Conservation (phyloP, 768 basidiomycete species). For the Harrya chromipes region DNA sequence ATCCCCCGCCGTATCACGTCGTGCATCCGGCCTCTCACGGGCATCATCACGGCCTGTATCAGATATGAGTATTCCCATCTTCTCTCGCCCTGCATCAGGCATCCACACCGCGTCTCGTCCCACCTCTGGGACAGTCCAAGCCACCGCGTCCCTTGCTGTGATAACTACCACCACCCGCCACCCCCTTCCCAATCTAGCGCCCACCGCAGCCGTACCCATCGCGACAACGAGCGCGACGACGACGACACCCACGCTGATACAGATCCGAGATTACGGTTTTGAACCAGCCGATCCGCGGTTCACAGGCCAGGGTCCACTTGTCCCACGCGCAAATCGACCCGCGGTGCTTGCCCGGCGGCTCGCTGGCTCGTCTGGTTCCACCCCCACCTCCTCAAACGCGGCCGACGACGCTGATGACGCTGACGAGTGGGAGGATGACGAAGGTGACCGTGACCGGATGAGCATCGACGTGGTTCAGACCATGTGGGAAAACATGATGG, state of each 20-base stretch:
- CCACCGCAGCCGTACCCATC: neutral
- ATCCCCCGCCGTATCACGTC: constrained; percentile 51
- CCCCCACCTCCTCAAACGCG: constrained; percentile 4
- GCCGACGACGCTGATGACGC: constrained; percentile 10
- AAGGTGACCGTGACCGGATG: constrained; percentile 4
- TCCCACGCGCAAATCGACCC: constrained; percentile 39
- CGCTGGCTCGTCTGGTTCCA: constrained; percentile 16
- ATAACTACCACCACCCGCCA: neutral
- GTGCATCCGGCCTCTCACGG: constrained; percentile 33
- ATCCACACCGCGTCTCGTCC: constrained; percentile 12
- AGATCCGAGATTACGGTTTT: constrained; percentile 52
- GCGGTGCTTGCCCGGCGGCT: constrained; percentile 29
- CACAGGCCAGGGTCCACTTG: constrained; percentile 38
- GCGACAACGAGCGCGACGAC: neutral
- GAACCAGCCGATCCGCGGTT: constrained; percentile 42
- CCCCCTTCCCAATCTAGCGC: neutral
- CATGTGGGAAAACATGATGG: constrained; percentile 26
- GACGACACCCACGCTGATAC: constrained; percentile 25
- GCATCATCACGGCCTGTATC: constrained; percentile 23
- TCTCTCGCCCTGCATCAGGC: constrained; percentile 21
- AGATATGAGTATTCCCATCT: neutral
- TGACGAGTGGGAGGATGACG: constrained; percentile 6
- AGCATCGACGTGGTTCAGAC: neutral
- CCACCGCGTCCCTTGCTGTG: no score
- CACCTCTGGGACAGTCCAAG: constrained; percentile 7